Conservation (phyloP, 2,329 filamentous ascomycete species). For the Arachnopeziza araneosa region DNA sequence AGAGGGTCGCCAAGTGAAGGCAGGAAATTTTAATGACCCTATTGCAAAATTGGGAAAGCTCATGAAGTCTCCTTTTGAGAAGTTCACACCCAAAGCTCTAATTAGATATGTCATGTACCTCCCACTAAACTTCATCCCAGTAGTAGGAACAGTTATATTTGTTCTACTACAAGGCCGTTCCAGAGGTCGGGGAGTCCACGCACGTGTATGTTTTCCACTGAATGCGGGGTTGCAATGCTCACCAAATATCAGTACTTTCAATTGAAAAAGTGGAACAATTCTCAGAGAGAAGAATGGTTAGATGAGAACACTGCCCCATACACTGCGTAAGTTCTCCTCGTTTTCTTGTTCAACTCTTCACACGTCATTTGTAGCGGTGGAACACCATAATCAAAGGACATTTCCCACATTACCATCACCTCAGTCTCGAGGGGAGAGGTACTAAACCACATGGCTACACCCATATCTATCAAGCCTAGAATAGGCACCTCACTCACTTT, state of each 20-base stretch:
- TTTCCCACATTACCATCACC: neutral
- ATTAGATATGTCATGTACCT: conserved; percentile 67
- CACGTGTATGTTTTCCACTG: conserved; percentile 40
- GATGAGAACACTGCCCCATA: conserved; percentile 68
- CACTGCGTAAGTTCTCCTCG: conserved; percentile 57
- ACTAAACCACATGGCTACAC: neutral
- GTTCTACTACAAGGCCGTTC: conserved; percentile 64
- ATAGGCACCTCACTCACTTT: neutral
- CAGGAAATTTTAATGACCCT: conserved; percentile 45
- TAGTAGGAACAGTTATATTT: conserved; percentile 79
- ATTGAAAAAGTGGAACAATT: conserved; percentile 73
- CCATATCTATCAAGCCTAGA: neutral
- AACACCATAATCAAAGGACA: neutral
- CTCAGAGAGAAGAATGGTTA: conserved; percentile 63
- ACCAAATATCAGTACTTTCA: conserved; percentile 69
- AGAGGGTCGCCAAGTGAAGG: conserved; percentile 67
- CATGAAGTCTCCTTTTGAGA: conserved; percentile 51
- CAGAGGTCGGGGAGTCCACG: conserved; percentile 39
- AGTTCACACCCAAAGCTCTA: conserved; percentile 55
- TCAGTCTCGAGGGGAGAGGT: no score
- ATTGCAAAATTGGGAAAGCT: conserved; percentile 51
- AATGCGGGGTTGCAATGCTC: neutral
- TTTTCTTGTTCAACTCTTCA: neutral
- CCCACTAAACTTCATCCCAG: conserved; percentile 87
- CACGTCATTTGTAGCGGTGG: no score